Conservation (phyloP, 371 early-diverging fungal species). For the Funneliformis caledonium region DNA sequence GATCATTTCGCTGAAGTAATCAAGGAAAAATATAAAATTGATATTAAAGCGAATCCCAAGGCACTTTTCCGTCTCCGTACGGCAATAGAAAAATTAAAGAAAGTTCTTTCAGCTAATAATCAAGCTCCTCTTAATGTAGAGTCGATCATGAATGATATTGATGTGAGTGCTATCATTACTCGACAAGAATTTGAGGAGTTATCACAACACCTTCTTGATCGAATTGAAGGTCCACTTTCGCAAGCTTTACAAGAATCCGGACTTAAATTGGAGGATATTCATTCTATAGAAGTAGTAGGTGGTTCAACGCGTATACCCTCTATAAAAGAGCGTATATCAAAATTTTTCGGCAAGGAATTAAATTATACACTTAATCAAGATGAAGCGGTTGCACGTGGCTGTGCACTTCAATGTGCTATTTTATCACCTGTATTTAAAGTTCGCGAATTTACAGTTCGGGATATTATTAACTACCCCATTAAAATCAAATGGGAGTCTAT, state of each 20-base stretch:
- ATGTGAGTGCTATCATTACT: slow-evolving; percentile 82
- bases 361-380: slow-evolving; percentile 96
- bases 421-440: slow-evolving; percentile 97
- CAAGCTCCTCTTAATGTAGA: slow-evolving; percentile 93
- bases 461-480: slow-evolving; percentile 81
- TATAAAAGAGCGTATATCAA: slow-evolving; percentile 85
- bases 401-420: slow-evolving; percentile 97
- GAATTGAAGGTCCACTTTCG: slow-evolving; percentile 73
- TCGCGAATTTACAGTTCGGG: slow-evolving; percentile 92
- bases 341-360: slow-evolving; percentile 84
- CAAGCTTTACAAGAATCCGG: slow-evolving; percentile 84
- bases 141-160: slow-evolving; percentile 92
- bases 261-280: slow-evolving; percentile 78
- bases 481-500: slow-evolving; percentile 73
- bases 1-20: slow-evolving; percentile 87
- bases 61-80: slow-evolving; percentile 90
- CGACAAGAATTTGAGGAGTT: slow-evolving; percentile 87
- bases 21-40: slow-evolving; percentile 94
- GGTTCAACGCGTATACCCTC: slow-evolving; percentile 94
- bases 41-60: slow-evolving; percentile 88
- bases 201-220: slow-evolving; percentile 73
- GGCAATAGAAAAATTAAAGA: slow-evolving; percentile 95
- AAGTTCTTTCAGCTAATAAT: slow-evolving; percentile 92
- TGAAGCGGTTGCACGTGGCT: slow-evolving; percentile 96
- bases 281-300: slow-evolving; percentile 92